A percentile compares a stretch with the other conserved stretches of the same genome.
These are phyloP conservation scores for Pseudopithomyces maydicus DNA, from an alignment of 2,329 filamentous ascomycete genomes.

Conservation along the genomic window DNA sequence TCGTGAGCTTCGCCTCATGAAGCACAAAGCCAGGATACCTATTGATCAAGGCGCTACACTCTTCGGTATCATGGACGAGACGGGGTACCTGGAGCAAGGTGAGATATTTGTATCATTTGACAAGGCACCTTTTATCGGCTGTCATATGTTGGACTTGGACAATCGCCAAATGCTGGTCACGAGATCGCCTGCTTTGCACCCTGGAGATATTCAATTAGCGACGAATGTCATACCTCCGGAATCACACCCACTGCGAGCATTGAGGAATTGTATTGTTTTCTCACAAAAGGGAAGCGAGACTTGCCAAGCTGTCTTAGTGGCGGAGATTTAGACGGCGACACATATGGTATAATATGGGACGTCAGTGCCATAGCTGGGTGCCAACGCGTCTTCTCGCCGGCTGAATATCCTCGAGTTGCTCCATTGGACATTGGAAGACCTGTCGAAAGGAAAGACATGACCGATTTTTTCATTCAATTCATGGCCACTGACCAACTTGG, in stretches of 20 bases:
- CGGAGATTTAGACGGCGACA: constrained; percentile 82
- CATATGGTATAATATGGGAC: constrained; percentile 82
- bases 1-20: constrained; percentile 71
- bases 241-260: constrained; percentile 63
- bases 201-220: constrained; percentile 76
- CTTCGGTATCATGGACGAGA: constrained; percentile 83
- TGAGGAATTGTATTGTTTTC: constrained; percentile 80
- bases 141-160: constrained; percentile 24
- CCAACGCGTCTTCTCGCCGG: constrained; percentile 57
- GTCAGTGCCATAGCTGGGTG: constrained; percentile 49
- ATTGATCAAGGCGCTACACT: constrained; percentile 72
- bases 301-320: constrained; percentile 79
- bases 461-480: constrained; percentile 72
- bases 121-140: neutral
- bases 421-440: constrained; percentile 64
- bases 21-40: constrained; percentile 75
- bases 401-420: constrained; percentile 68
- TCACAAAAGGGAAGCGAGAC: constrained; percentile 73
- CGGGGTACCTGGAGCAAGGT: constrained; percentile 65
- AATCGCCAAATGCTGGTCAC: constrained; percentile 64
- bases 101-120: constrained; percentile 58
- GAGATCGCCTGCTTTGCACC: constrained; percentile 79
- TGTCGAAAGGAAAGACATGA: constrained; percentile 71
- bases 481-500: constrained; percentile 52
- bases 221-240: constrained; percentile 63